phyloP scores from a whole-genome alignment of 2,329 filamentous ascomycete species.

The Trichophyton benhamiae region DNA sequence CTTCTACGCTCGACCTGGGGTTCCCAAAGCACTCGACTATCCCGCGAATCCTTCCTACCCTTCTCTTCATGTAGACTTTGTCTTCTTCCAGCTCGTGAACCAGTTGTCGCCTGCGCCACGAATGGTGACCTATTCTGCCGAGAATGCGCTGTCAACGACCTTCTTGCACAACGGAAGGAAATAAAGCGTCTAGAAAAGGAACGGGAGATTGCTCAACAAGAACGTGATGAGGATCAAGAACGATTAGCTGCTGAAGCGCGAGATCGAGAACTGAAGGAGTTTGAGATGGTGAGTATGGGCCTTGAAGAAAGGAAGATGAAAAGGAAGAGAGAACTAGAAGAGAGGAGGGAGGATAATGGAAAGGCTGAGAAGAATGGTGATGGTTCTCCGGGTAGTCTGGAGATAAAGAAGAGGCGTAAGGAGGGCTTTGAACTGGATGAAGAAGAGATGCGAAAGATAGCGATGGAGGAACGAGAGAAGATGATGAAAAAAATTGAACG shows the following conservation, averaged over 20 bases:
- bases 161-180: slow-evolving; percentile 84
- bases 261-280: slow-evolving; percentile 61
- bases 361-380: slow-evolving; percentile 22
- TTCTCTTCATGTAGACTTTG: slow-evolving; percentile 85
- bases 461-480: slow-evolving; percentile 55
- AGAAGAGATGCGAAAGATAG: slow-evolving; percentile 59
- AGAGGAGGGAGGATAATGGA: slow-evolving; percentile 8
- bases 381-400: slow-evolving; percentile 26
- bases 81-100: slow-evolving; percentile 65
- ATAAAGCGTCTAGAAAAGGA: slow-evolving; percentile 67
- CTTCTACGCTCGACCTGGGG: slow-evolving; percentile 75
- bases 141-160: slow-evolving; percentile 81
- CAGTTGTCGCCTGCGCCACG: slow-evolving; percentile 67
- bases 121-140: slow-evolving; percentile 87
- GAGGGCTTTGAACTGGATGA: slow-evolving; percentile 73
- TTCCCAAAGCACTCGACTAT: slow-evolving; percentile 68
- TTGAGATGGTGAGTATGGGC: slow-evolving; percentile 74
- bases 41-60: slow-evolving; percentile 79
- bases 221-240: slow-evolving; percentile 48
- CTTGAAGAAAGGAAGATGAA: slow-evolving; percentile 25
- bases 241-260: slow-evolving; percentile 57
- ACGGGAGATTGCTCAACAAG: slow-evolving; percentile 48
- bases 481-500: slow-evolving; percentile 58
- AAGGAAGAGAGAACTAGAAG: slow-evolving; percentile 18
- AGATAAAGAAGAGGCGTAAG: slow-evolving; percentile 43